Conservation (phyloP, 257 asterid genomes). For the Solanum etuberosum region DNA sequence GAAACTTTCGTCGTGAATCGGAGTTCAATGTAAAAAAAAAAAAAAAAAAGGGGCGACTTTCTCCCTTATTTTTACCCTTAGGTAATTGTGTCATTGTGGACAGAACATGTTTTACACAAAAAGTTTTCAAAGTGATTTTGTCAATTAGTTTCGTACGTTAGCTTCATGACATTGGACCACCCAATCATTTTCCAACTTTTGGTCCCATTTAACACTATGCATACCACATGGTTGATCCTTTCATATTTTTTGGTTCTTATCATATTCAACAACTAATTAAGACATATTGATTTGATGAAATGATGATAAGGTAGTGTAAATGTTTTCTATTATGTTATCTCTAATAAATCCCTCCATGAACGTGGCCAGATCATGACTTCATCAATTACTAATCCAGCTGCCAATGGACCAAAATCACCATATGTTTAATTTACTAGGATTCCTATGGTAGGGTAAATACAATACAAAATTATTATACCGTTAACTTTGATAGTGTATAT, state of each 20-base stretch:
- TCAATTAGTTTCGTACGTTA: not conserved
- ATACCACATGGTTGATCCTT: not conserved
- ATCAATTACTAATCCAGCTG: not conserved
- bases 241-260: not conserved
- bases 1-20: accelerated
- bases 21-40: not conserved
- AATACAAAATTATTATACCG: not conserved
- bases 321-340: not conserved
- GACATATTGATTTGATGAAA: not conserved
- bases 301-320: not conserved
- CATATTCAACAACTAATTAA: not conserved
- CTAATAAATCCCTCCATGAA: not conserved
- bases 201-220: not conserved
- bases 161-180: not conserved
- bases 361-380: slow-evolving; percentile 19
- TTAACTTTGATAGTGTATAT: not conserved
- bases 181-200: not conserved
- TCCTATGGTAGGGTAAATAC: not conserved
- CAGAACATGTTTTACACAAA: not conserved
- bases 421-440: not conserved
- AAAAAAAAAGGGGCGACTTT: not conserved
- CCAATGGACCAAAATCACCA: not conserved
- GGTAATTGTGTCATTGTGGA: not conserved
- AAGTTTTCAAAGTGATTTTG: not conserved
- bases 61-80: not conserved